Evolutionary conservation across 345 rosid genomes (phyloP).

Genomic region (Moringa oleifera): DNA sequence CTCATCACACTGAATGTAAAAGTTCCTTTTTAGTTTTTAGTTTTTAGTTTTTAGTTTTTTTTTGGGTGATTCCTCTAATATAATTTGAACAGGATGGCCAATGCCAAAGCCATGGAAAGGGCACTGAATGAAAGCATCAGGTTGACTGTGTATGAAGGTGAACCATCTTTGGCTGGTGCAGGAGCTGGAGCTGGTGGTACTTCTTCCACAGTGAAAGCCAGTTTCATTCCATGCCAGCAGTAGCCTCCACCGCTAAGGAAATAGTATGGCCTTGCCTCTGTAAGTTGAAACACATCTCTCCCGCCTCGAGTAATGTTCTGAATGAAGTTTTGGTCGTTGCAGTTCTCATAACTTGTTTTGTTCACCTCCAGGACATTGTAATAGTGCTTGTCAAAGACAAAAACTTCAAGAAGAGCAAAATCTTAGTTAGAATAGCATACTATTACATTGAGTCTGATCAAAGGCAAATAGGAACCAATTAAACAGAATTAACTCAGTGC

Average conservation of each 20-base stretch:
- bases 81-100: too few relatives aligned
- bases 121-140: too few relatives aligned
- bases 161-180: background rate
- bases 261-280: conserved; percentile 42
- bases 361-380: conserved; percentile 66
- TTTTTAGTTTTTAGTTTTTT: too few relatives aligned
- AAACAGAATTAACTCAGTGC: too few relatives aligned
- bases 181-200: conserved; percentile 12
- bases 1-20: too few relatives aligned
- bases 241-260: conserved; percentile 53
- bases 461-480: too few relatives aligned
- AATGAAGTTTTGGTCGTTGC: conserved; percentile 42
- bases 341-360: conserved; percentile 42
- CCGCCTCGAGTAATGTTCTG: conserved; percentile 49
- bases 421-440: too few relatives aligned
- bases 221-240: conserved; percentile 60
- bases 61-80: too few relatives aligned
- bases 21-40: too few relatives aligned
- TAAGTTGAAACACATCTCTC: conserved; percentile 47
- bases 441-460: too few relatives aligned
- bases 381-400: conserved; percentile 36
- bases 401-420: conserved; percentile 14
- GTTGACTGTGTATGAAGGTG: background rate
- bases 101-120: too few relatives aligned
- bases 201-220: conserved; percentile 26